Evolutionary conservation across 1,284 basidiomycete genomes (phyloP).

Genomic region (Kwoniella shivajii): DNA sequence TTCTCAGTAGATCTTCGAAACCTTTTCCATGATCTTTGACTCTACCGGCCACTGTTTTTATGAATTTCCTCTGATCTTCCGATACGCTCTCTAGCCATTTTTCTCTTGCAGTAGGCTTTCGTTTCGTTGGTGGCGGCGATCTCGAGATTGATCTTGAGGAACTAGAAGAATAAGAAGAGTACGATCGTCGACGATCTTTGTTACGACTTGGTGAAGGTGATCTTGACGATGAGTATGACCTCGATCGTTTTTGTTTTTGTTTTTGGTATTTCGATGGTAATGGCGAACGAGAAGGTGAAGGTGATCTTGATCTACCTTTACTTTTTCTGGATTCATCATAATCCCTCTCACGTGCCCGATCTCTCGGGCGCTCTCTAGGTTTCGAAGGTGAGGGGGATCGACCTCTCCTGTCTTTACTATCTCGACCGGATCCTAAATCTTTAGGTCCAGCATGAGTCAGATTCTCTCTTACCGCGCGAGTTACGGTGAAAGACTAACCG

Average conservation of each 20-base stretch:
- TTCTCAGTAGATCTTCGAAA: constrained; percentile 75
- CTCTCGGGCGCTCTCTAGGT: not conserved
- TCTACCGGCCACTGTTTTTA: constrained; percentile 79
- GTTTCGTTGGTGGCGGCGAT: constrained; percentile 51
- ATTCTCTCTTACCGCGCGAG: not conserved
- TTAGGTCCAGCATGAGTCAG: not conserved
- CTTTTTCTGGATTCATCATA: not conserved
- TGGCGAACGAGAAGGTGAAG: not conserved
- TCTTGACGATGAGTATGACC: constrained; percentile 52
- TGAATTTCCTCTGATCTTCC: constrained; percentile 74
- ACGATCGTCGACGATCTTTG: constrained; percentile 27
- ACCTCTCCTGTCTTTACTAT: constrained; percentile 11
- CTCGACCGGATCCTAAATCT: constrained; percentile 24
- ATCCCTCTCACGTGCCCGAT: not conserved
- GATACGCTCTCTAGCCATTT: constrained; percentile 61
- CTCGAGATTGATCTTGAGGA: constrained; percentile 59
- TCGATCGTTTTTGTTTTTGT: constrained; percentile 10
- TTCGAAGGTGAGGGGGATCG: constrained; percentile 17
- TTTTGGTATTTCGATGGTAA: not conserved
- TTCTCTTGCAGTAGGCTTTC: constrained; percentile 23
- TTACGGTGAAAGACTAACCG: constrained; percentile 58
- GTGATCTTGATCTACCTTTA: constrained; percentile 8
- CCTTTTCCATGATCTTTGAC: constrained; percentile 74
- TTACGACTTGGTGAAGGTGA: constrained; percentile 35
- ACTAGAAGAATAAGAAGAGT: constrained; percentile 47